Base-by-base conservation (phyloP, 495 filamentous ascomycete species). In the Chaetomium tenue region DNA sequence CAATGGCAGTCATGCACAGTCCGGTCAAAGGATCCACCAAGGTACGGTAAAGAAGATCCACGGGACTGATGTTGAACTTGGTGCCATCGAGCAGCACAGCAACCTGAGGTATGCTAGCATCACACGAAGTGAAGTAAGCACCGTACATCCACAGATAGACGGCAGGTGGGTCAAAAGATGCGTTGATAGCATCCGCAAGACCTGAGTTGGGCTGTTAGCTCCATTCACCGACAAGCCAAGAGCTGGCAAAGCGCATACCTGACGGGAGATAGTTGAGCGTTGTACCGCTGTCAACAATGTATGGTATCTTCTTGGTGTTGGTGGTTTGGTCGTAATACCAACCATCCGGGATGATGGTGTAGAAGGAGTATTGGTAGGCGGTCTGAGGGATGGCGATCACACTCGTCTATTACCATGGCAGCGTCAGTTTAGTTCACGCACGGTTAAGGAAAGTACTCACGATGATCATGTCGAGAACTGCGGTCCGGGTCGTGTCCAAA, bases 41-140 rank as follows among this genome's bases (percentile, higher is more conserved):
- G 60, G 68, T 78, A 46, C 64, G 65, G 33, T 76, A 70, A 26
- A 89, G 80, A 72, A 89, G 71, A 66, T 89, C 87, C 44, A 73
- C 54, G 0, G 82, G 75, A 66, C 86, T 83, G 68, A 86, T 76
- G 56, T 67, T 80, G 63, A 87, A 88, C 3, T 71, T 74, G 15
- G 74, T 76, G 13, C 77, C 78, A 4, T 71, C 74, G 47, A 89
- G 80, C 11, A 75, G 68, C 42, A 90, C 74, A 7, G 78, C 81
- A 5, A 89, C 78, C 2, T 63, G 68, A 0, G 87, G 87, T 9
- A 82, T 70, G 6, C 71, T 77, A 22, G 87, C 84, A 56, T 80
- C 72, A 70, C 87, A 90, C 0, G 75, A 65, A 0, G 86, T 85
- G 60, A 80, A 72, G 65, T 84, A 89, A 28, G 75, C 72, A 9